Conservation (phyloP, 805 yeast genomes). For the Clavispora phyllophila region DNA sequence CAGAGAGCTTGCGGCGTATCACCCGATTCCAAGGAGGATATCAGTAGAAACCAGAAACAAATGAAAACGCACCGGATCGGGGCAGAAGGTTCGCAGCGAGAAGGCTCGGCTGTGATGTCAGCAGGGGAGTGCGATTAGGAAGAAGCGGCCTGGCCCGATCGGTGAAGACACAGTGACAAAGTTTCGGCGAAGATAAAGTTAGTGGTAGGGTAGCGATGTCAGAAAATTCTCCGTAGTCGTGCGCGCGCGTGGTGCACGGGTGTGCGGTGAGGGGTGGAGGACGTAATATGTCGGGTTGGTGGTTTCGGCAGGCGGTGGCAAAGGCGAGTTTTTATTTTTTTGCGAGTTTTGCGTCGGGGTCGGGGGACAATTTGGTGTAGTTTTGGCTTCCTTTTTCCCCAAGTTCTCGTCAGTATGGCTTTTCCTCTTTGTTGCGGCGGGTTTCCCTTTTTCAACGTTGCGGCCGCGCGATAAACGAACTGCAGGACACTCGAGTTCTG, state of each 20-base stretch:
- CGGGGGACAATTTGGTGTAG: no score
- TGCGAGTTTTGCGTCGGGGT: no score
- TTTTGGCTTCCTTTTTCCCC: not conserved
- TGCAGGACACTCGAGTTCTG: not conserved
- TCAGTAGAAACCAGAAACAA: not conserved
- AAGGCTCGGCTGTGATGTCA: not conserved
- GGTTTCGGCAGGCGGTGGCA: no score
- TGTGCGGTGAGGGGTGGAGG: not conserved
- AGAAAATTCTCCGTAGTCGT: conserved; percentile 1
- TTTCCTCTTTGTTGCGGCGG: no score
- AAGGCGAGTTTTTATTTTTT: no score
- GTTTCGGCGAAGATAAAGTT: not conserved
- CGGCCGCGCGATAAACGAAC: not conserved
- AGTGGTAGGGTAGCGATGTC: not conserved
- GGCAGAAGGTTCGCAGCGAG: not conserved
- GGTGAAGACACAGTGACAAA: not conserved
- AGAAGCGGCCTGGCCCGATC: conserved; percentile 2
- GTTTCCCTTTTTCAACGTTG: no score
- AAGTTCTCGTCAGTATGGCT: no score
- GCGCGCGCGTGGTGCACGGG: not conserved
- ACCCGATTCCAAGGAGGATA: not conserved
- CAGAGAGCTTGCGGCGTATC: no score
- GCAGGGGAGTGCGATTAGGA: not conserved
- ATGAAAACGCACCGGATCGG: not conserved
- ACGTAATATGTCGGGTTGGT: no score